Percentiles rank a stretch among this genome's conserved stretches.
Conservation (phyloP, 176 grass and related monocot genomes). For the Guadua angustifolia region DNA sequence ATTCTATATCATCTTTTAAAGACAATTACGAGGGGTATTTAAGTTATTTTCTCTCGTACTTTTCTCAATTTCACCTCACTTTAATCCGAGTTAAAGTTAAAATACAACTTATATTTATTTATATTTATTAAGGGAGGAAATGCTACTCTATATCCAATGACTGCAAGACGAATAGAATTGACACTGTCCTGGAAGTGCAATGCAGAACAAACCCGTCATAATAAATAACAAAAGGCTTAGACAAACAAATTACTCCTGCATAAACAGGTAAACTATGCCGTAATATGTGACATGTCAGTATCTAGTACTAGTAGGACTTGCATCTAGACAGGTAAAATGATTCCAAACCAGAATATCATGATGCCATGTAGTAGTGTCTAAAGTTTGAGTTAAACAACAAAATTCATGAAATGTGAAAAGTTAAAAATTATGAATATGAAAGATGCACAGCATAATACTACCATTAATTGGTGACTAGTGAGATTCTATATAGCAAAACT, state of each 20-base stretch:
- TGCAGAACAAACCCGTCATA: background rate
- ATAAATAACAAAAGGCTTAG: background rate
- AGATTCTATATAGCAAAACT: too few species aligned
- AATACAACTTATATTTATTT: too few species aligned
- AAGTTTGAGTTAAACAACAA: background rate
- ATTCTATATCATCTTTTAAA: too few species aligned
- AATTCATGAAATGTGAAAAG: background rate
- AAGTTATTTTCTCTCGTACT: too few species aligned
- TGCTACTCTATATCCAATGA: background rate
- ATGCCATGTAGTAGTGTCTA: background rate
- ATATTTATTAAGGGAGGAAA: too few species aligned
- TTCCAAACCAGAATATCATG: constrained; percentile 12
- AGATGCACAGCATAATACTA: too few species aligned
- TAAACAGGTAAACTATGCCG: background rate
- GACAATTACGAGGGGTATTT: too few species aligned
- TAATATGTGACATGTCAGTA: constrained; percentile 19
- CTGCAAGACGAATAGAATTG: background rate
- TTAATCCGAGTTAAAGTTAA: too few species aligned
- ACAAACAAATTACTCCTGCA: background rate
- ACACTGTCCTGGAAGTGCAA: background rate
- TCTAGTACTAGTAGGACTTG: background rate
- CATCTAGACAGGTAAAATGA: constrained; percentile 19
- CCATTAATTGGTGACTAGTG: too few species aligned
- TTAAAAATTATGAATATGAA: too few species aligned
- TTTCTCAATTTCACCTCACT: too few species aligned